Conservation (phyloP, 192 early-diverging fungal species). For the Obelidium mucronatum region DNA sequence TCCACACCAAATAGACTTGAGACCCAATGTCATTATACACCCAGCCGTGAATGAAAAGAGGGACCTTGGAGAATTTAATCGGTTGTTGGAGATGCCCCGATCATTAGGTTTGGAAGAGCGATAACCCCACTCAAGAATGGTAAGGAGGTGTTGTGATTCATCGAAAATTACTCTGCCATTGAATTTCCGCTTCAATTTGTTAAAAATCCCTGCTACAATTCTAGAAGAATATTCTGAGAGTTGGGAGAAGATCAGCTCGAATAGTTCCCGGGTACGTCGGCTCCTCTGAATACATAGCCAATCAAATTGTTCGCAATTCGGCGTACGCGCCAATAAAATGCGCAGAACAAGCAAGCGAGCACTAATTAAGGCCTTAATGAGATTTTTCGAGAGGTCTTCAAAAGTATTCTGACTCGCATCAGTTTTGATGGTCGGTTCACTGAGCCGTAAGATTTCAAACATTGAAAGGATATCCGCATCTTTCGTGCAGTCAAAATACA, state of each 20-base stretch:
- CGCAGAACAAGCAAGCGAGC: conserved; percentile 4
- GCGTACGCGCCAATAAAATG: not conserved
- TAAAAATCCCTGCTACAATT: conserved; percentile 8
- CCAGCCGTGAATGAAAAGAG: conserved; percentile 33
- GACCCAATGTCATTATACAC: conserved; percentile 7
- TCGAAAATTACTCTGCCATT: conserved; percentile 33
- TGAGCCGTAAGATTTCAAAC: not conserved
- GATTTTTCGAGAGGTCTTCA: conserved; percentile 8
- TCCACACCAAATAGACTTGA: conserved; percentile 35
- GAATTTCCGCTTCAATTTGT: not conserved
- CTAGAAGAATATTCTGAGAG: not conserved
- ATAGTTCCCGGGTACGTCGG: not conserved
- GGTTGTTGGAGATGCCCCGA: conserved; percentile 18
- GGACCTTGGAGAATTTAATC: conserved; percentile 20
- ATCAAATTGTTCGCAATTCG: not conserved
- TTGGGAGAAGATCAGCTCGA: not conserved
- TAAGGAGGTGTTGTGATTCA: conserved; percentile 35
- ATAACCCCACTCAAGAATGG: conserved; percentile 20
- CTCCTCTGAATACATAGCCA: conserved; percentile 18
- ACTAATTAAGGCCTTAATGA: not conserved
- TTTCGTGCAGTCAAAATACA: conserved; percentile 10
- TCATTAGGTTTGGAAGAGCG: conserved; percentile 16
- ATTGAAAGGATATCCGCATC: not conserved
- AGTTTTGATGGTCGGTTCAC: conserved; percentile 6
- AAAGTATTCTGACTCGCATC: not conserved